Conservation (phyloP, 352 stramenopile species). For the Pythium aristosporum region DNA sequence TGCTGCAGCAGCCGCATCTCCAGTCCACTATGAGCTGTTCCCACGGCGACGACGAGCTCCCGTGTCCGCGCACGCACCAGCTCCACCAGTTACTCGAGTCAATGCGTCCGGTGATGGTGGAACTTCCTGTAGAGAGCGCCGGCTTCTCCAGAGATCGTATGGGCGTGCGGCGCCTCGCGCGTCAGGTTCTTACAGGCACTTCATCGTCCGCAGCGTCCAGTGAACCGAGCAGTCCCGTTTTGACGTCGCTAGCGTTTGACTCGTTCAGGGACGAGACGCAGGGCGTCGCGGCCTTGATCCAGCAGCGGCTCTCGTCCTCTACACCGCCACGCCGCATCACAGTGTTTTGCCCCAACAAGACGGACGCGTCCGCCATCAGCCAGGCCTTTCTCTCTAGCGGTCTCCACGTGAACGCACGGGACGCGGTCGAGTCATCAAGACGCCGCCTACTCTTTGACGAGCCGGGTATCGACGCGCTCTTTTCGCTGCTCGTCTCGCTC, state of each 20-base stretch:
- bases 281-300: constrained; percentile 1
- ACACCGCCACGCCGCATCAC: not conserved
- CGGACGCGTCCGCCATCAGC: constrained; percentile 15
- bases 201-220: not conserved
- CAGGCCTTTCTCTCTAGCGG: constrained; percentile 9
- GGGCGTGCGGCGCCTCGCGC: not conserved
- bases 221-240: not conserved
- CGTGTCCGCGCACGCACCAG: constrained; percentile 33
- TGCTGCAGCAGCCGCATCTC: constrained; percentile 40
- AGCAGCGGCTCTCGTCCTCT: not conserved
- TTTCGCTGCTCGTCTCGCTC: constrained; percentile 66
- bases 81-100: constrained; percentile 29
- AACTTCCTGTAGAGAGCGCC: not conserved
- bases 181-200: constrained; percentile 1
- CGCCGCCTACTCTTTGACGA: constrained; percentile 53
- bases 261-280: constrained; percentile 13
- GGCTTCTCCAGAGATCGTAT: not conserved
- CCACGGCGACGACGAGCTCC: constrained; percentile 28
- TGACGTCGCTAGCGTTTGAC: constrained; percentile 18
- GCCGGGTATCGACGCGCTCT: constrained; percentile 57
- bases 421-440: not conserved
- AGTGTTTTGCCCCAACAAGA: constrained; percentile 22
- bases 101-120: not conserved
- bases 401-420: constrained; percentile 14
- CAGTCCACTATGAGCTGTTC: constrained; percentile 58